These are phyloP conservation scores for Neonectria hederae DNA, from an alignment of 2,329 filamentous ascomycete species.

Conservation along the genomic window DNA sequence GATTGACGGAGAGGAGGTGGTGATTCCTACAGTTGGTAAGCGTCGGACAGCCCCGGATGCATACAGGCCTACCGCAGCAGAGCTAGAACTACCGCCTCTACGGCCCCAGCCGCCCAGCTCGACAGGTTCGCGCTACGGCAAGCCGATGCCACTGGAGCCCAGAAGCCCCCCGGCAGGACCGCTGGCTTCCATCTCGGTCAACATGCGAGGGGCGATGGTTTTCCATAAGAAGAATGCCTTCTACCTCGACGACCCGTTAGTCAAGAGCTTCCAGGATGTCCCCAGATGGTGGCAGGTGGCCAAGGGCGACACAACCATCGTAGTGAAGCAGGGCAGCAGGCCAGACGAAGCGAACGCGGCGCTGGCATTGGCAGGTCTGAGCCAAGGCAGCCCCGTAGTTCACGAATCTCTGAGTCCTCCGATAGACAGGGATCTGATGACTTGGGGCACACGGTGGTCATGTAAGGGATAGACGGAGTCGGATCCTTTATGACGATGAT, in stretches of 20 bases:
- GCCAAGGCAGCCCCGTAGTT: slow-evolving; percentile 28
- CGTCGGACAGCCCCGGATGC: slow-evolving; percentile 24
- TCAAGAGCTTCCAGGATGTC: slow-evolving; percentile 32
- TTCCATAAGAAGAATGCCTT: slow-evolving; percentile 37
- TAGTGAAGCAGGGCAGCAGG: slow-evolving; percentile 26
- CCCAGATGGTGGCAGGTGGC: slow-evolving; percentile 25
- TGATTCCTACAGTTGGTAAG: slow-evolving; percentile 35
- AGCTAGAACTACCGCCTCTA: slow-evolving; percentile 45
- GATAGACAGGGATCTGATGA: slow-evolving; percentile 25
- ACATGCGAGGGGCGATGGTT: slow-evolving; percentile 37
- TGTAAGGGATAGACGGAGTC: slow-evolving; percentile 18
- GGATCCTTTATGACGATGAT: slow-evolving; percentile 25
- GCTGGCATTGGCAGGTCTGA: slow-evolving; percentile 37
- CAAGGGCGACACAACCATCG: slow-evolving; percentile 17
- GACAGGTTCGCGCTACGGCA: slow-evolving; percentile 28
- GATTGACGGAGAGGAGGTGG: slow-evolving; percentile 52
- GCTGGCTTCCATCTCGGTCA: slow-evolving; percentile 45
- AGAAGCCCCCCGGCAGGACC: slow-evolving; percentile 41
- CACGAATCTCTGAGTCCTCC: slow-evolving; percentile 10
- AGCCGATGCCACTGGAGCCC: slow-evolving; percentile 45
- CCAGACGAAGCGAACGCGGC: slow-evolving; percentile 38
- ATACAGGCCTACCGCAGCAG: slow-evolving; percentile 18
- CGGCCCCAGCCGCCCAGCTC: slow-evolving; percentile 36
- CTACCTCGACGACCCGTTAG: slow-evolving; percentile 36
- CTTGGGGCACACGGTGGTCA: slow-evolving; percentile 31